Evolutionary conservation across 2,329 filamentous ascomycete species (phyloP).

Genomic region (Fusarium buxicola): DNA sequence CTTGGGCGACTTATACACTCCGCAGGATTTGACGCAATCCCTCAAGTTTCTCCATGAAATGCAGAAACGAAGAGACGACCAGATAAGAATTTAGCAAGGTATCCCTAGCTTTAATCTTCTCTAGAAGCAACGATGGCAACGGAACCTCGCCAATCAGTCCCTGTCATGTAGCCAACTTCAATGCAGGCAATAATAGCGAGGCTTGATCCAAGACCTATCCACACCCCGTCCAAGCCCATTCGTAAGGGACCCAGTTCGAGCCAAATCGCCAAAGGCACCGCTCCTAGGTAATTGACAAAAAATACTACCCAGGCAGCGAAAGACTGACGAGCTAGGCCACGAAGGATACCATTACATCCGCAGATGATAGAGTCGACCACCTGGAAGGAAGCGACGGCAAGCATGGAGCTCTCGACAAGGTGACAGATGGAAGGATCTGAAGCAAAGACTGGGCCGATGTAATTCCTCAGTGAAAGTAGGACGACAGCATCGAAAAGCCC

Average conservation of each 20-base stretch:
- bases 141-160: slow-evolving; percentile 24
- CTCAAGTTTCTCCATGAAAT: too few species aligned
- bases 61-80: too few species aligned
- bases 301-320: slow-evolving; percentile 32
- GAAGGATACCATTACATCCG: slow-evolving; percentile 29
- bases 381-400: slow-evolving; percentile 21
- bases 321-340: slow-evolving; percentile 25
- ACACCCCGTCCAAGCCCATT: slow-evolving; percentile 23
- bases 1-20: neutral
- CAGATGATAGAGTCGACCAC: slow-evolving; percentile 22
- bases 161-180: slow-evolving; percentile 27
- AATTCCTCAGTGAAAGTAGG: slow-evolving; percentile 12
- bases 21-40: too few species aligned
- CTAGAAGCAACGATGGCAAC: slow-evolving; percentile 18
- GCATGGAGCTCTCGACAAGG: slow-evolving; percentile 14
- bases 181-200: slow-evolving; percentile 4
- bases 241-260: slow-evolving; percentile 16
- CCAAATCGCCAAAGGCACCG: slow-evolving; percentile 30
- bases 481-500: slow-evolving; percentile 18
- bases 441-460: slow-evolving; percentile 24
- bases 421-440: slow-evolving; percentile 10
- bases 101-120: slow-evolving; percentile 32
- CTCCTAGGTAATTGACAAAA: slow-evolving; percentile 30
- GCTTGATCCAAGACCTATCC: slow-evolving; percentile 29
- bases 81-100: too few species aligned